These are phyloP conservation scores for Chamaenerion angustifolium DNA, from an alignment of 345 rosid species.

Conservation along the genomic window DNA sequence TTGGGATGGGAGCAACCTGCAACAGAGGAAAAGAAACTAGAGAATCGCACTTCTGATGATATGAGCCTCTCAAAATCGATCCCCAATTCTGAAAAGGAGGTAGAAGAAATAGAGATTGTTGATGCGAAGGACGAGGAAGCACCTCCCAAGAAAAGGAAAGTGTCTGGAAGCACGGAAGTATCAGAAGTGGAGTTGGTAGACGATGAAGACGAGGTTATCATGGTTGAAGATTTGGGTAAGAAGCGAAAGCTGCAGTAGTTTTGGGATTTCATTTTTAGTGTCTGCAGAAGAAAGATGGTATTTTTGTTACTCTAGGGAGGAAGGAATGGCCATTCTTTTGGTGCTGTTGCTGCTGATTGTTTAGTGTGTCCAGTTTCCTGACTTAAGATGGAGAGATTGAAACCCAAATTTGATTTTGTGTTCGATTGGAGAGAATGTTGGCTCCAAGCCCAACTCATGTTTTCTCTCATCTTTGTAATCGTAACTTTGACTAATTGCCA, in stretches of 20 bases:
- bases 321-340: too few relatives aligned
- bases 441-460: too few relatives aligned
- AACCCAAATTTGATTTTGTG: too few relatives aligned
- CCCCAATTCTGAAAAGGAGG: constrained; percentile 1
- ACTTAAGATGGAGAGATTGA: too few relatives aligned
- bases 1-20: constrained; percentile 72
- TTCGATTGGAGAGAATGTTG: too few relatives aligned
- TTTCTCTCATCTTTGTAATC: too few relatives aligned
- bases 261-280: not conserved
- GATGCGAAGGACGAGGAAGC: not conserved
- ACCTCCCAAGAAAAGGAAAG: constrained; percentile 13
- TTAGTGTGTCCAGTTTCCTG: too few relatives aligned
- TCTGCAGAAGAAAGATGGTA: too few relatives aligned
- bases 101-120: not conserved
- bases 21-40: constrained; percentile 21
- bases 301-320: too few relatives aligned
- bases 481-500: too few relatives aligned
- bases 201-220: constrained; percentile 8
- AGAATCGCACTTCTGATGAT: constrained; percentile 31
- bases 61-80: constrained; percentile 34
- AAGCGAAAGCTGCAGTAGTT: constrained; percentile 42
- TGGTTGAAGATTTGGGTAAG: constrained; percentile 27
- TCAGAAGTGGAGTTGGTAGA: not conserved
- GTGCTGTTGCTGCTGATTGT: too few relatives aligned
- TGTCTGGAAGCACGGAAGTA: not conserved